Conservation (phyloP, 2,329 filamentous ascomycete species). For the Tolypocladium ophioglossoides region DNA sequence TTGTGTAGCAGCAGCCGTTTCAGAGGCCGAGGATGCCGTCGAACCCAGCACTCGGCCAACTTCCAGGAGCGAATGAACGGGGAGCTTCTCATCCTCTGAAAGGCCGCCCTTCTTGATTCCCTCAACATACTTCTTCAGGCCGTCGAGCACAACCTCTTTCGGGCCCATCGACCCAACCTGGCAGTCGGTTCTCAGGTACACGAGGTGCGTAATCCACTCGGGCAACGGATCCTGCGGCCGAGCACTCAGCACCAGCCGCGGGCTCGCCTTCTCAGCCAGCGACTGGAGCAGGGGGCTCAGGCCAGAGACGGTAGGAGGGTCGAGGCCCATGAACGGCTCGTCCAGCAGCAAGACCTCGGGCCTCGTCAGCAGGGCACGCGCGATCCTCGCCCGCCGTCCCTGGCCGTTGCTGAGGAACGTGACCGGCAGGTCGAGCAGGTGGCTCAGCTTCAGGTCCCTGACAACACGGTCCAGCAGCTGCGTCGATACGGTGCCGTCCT, state of each 20-base stretch:
- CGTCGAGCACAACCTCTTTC: conserved; percentile 50
- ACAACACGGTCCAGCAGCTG: conserved; percentile 52
- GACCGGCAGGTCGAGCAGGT: conserved; percentile 70
- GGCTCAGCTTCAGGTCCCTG: conserved; percentile 55
- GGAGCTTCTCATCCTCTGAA: conserved; percentile 35
- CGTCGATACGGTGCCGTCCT: conserved; percentile 36
- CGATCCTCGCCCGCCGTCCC: conserved; percentile 76
- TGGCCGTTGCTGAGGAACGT: conserved; percentile 91
- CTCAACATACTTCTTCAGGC: conserved; percentile 36
- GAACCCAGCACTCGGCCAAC: conserved; percentile 34
- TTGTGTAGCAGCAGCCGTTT: conserved; percentile 1
- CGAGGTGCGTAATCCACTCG: conserved; percentile 79
- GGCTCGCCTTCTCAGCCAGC: conserved; percentile 55
- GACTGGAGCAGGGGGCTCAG: conserved; percentile 61
- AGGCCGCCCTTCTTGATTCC: conserved; percentile 33
- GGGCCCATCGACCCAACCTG: conserved; percentile 55
- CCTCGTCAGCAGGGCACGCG: conserved; percentile 65
- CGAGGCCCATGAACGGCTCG: conserved; percentile 93
- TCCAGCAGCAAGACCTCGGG: conserved; percentile 81
- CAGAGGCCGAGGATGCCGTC: conserved; percentile 7
- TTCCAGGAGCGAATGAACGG: conserved; percentile 36
- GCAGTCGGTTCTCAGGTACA: conserved; percentile 59
- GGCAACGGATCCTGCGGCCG: conserved; percentile 81
- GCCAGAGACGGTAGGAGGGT: conserved; percentile 66
- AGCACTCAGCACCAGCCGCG: conserved; percentile 66